These are phyloP conservation scores for Curvularia sp. DNA, from an alignment of 2,329 filamentous ascomycete genomes.

Conservation along the genomic window DNA sequence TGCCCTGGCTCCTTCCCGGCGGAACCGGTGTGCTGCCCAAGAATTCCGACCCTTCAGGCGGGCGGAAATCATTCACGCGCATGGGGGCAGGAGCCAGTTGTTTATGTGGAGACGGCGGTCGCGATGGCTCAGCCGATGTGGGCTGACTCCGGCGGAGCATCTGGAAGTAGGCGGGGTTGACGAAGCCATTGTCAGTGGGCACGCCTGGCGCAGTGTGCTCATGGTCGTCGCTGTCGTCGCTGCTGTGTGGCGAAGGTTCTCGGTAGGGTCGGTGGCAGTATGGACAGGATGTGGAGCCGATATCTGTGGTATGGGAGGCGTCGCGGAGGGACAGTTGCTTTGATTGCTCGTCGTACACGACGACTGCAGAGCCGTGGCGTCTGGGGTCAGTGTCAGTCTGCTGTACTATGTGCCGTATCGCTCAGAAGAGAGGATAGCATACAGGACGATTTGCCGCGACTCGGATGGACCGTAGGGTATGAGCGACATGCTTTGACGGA, in stretches of 20 bases:
- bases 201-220: constrained; percentile 40
- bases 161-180: constrained; percentile 92
- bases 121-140: constrained; percentile 56
- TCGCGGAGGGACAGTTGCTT: constrained; percentile 83
- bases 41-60: constrained; percentile 60
- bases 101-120: constrained; percentile 60
- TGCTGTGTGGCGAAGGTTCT: constrained; percentile 50
- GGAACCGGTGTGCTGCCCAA: constrained; percentile 55
- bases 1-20: constrained; percentile 63
- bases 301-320: constrained; percentile 57
- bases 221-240: constrained; percentile 43
- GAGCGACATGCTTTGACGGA: constrained; percentile 64
- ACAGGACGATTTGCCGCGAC: constrained; percentile 81
- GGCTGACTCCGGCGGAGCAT: constrained; percentile 75
- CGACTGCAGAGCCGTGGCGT: constrained; percentile 89
- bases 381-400: constrained; percentile 57
- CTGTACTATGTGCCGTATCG: neutral
- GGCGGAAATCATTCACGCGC: constrained; percentile 33
- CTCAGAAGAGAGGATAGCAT: constrained; percentile 49
- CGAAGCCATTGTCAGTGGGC: constrained; percentile 68
- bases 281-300: constrained; percentile 78
- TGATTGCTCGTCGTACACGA: constrained; percentile 86
- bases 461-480: constrained; percentile 78
- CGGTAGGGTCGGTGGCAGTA: constrained; percentile 80
- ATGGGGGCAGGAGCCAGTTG: constrained; percentile 48